Evolutionary conservation across 306 rosid genomes (phyloP).

Genomic region (Cucurbita ficifolia): DNA sequence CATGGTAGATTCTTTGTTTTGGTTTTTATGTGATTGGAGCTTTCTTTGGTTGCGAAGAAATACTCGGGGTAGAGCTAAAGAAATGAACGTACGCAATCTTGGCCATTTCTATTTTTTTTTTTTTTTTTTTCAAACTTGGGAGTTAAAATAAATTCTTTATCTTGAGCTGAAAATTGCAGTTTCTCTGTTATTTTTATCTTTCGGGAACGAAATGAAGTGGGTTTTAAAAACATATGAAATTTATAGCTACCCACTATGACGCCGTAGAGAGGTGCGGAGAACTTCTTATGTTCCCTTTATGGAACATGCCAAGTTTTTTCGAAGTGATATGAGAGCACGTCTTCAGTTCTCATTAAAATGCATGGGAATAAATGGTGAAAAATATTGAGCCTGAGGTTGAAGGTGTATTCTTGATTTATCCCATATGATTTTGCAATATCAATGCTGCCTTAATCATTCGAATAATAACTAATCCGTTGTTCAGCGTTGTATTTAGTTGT

Average conservation of each 20-base stretch:
- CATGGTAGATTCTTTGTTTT: background rate
- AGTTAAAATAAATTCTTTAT: background rate
- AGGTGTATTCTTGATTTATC: background rate
- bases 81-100: background rate
- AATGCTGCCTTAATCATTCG: background rate
- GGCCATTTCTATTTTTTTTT: background rate
- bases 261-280: background rate
- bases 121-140: background rate
- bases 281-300: background rate
- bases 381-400: background rate
- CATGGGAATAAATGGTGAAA: background rate
- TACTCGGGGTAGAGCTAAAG: background rate
- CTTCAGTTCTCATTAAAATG: background rate
- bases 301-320: background rate
- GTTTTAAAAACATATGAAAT: background rate
- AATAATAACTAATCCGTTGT: background rate
- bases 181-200: background rate
- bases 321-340: background rate
- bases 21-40: background rate
- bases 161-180: background rate
- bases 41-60: constrained; percentile 1
- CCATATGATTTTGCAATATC: background rate
- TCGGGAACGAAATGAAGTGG: background rate
- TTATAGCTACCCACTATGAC: background rate
- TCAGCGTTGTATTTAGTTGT: background rate